Conservation (phyloP, 2,329 filamentous ascomycete species). For the Aspergillus sclerotialis region DNA sequence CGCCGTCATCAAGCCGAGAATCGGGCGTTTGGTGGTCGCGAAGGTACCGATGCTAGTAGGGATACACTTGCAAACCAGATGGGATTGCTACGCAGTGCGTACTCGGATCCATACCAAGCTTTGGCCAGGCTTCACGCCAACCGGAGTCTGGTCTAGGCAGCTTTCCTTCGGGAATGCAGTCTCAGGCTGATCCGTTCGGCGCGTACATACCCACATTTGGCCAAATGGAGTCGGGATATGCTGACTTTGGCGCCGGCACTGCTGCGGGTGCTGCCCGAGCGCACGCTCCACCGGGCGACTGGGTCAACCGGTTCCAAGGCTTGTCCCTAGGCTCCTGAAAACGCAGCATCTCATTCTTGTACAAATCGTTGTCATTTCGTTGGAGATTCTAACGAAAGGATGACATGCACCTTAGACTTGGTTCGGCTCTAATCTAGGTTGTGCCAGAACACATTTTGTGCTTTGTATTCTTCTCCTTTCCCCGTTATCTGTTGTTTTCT, state of each 20-base stretch:
- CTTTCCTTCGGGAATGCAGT: slow-evolving; percentile 17
- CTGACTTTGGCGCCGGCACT: slow-evolving; percentile 25
- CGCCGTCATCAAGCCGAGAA: slow-evolving; percentile 36
- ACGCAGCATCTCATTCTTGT: slow-evolving; percentile 1
- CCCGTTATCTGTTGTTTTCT: slow-evolving; percentile 1
- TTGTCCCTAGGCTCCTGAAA: slow-evolving; percentile 59
- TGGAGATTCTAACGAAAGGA: background rate
- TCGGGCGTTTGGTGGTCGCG: slow-evolving; percentile 24
- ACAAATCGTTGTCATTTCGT: slow-evolving; percentile 1
- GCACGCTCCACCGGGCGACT: slow-evolving; percentile 44
- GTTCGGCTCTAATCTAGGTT: background rate
- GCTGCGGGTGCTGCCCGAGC: slow-evolving; percentile 26
- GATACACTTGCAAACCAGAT: slow-evolving; percentile 21
- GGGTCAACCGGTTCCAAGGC: slow-evolving; percentile 60
- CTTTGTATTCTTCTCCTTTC: slow-evolving; percentile 6
- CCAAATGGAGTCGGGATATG: slow-evolving; percentile 30
- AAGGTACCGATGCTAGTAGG: slow-evolving; percentile 20
- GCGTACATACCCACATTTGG: slow-evolving; percentile 28
- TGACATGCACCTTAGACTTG: background rate
- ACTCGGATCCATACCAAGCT: slow-evolving; percentile 31
- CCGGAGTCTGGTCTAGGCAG: slow-evolving; percentile 21
- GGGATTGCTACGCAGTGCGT: slow-evolving; percentile 26
- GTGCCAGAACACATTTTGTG: slow-evolving; percentile 1
- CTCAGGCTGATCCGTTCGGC: slow-evolving; percentile 30
- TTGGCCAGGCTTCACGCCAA: slow-evolving; percentile 27